Evolutionary conservation across 305 asterid species (phyloP).

Genomic region (Plantago lanceolata): DNA sequence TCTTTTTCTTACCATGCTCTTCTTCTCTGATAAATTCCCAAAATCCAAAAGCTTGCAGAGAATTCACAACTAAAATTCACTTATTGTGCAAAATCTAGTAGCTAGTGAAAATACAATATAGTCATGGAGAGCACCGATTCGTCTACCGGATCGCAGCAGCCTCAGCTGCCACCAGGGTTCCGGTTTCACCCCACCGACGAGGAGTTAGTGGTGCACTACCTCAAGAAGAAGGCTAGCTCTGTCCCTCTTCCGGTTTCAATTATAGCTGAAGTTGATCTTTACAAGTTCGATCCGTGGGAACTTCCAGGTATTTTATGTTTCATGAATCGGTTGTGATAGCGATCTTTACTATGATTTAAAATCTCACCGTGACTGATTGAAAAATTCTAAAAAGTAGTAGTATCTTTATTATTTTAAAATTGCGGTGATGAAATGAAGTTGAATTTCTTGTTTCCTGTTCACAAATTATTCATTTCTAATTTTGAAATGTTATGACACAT

Average conservation of each 20-base stretch:
- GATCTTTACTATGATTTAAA: no score
- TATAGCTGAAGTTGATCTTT: slow-evolving; percentile 80
- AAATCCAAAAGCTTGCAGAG: slow-evolving; percentile 13
- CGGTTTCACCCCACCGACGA: slow-evolving; percentile 91
- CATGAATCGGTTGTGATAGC: neutral
- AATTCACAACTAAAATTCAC: neutral
- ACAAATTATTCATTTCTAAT: no score
- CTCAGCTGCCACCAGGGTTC: slow-evolving; percentile 76
- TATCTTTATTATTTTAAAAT: no score
- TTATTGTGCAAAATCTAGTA: neutral
- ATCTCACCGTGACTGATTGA: no score
- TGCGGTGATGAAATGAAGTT: no score
- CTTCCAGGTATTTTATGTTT: slow-evolving; percentile 47
- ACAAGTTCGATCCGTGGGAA: slow-evolving; percentile 87
- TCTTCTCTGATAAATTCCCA: slow-evolving; percentile 21
- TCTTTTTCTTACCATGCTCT: slow-evolving; percentile 25
- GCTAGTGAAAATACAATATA: neutral
- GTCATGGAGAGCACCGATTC: slow-evolving; percentile 80
- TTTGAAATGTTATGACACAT: no score
- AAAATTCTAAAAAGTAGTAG: no score
- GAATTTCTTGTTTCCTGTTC: no score
- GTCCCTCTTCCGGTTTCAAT: slow-evolving; percentile 64
- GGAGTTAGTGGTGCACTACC: slow-evolving; percentile 76
- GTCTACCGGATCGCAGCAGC: slow-evolving; percentile 65
- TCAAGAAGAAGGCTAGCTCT: slow-evolving; percentile 70